A percentile compares a stretch with the other conserved stretches of the same genome.
phyloP scores from a whole-genome alignment of 2,329 filamentous ascomycete genomes.

The Hypoxylon sp. region DNA sequence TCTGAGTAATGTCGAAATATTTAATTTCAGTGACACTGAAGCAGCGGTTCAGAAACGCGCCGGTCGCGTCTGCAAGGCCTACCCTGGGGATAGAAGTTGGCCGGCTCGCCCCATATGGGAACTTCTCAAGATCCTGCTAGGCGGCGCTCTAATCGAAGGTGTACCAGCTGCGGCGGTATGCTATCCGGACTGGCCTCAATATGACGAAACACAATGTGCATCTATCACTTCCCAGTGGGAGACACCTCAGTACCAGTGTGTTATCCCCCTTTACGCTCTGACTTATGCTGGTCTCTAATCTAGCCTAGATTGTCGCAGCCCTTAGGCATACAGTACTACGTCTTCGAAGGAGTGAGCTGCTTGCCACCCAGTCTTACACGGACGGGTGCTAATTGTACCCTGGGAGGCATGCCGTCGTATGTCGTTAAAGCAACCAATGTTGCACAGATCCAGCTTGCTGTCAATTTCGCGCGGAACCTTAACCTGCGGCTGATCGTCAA shows the following conservation, averaged over 20 bases:
- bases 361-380: constrained; percentile 49
- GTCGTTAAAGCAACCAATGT: constrained; percentile 61
- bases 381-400: constrained; percentile 53
- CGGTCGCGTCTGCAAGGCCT: constrained; percentile 49
- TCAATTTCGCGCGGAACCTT: constrained; percentile 62
- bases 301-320: constrained; percentile 46
- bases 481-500: constrained; percentile 66
- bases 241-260: constrained; percentile 48
- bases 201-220: constrained; percentile 51
- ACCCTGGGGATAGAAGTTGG: constrained; percentile 52
- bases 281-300: not conserved
- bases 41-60: constrained; percentile 28
- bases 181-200: constrained; percentile 51
- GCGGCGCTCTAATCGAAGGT: constrained; percentile 54
- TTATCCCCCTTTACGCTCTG: not conserved
- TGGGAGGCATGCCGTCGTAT: constrained; percentile 61
- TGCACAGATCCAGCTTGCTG: constrained; percentile 61
- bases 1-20: constrained; percentile 47
- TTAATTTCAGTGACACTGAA: constrained; percentile 44
- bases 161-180: constrained; percentile 55
- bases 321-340: constrained; percentile 58
- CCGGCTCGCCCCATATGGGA: constrained; percentile 52
- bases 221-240: constrained; percentile 52
- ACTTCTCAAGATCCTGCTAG: constrained; percentile 48
- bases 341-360: constrained; percentile 53